These are phyloP conservation scores for Raffaelea arxii DNA, from an alignment of 2,329 filamentous ascomycete genomes.

Conservation along the genomic window DNA sequence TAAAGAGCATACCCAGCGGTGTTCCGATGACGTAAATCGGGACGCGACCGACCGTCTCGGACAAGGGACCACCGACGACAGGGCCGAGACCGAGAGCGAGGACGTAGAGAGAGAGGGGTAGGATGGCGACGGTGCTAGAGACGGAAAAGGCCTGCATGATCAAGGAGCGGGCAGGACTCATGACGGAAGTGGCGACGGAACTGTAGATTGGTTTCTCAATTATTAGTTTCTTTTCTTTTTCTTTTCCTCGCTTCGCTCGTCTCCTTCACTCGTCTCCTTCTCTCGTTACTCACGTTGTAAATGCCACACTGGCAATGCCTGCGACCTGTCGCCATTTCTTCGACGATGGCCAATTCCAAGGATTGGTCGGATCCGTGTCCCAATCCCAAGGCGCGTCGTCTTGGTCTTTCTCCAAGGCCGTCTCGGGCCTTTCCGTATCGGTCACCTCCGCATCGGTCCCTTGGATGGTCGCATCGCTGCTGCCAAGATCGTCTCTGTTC, in stretches of 20 bases:
- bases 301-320: constrained; percentile 27
- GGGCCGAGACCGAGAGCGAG: constrained; percentile 52
- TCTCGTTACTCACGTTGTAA: constrained; percentile 33
- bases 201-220: no score
- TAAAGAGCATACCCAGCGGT: constrained; percentile 43
- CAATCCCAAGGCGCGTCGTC: constrained; percentile 17
- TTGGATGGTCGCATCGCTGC: no score
- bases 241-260: no score
- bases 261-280: no score
- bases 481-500: no score
- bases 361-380: constrained; percentile 33
- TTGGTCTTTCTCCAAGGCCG: not conserved
- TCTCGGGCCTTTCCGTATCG: constrained; percentile 7
- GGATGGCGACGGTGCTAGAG: constrained; percentile 43
- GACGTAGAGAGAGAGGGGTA: constrained; percentile 50
- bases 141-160: constrained; percentile 45
- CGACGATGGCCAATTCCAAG: constrained; percentile 37
- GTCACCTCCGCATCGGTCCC: not conserved
- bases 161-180: constrained; percentile 35
- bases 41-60: constrained; percentile 46
- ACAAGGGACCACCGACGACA: constrained; percentile 47
- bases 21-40: constrained; percentile 38
- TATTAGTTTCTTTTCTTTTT: no score
- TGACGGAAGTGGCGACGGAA: constrained; percentile 43
- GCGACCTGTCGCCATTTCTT: constrained; percentile 29